Base-by-base conservation (phyloP, 805 yeast species). In the Yarrowia phangngaensis region DNA sequence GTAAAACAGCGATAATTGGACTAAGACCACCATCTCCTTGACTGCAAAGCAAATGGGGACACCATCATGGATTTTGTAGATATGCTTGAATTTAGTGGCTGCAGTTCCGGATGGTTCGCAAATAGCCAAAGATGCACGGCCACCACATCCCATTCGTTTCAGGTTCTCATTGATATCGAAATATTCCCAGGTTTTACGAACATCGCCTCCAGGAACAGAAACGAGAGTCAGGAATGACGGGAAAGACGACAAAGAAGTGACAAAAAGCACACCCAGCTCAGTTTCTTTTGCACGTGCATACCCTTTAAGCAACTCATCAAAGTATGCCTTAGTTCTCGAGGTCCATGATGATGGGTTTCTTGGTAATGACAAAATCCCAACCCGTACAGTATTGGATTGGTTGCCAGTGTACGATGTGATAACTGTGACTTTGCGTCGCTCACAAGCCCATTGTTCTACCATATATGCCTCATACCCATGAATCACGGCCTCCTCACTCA, bases 361-460 rank as follows among this genome's bases (percentile, higher is more conserved):
- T 23, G 75, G 79, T n/a, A 75, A 55, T 0, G 74, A 69, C 13
- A 84, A 73, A 51, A 80, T 72, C 26, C 75, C 76, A 2, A 81
- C 95, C 14, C 70, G 64, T 0, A 87, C 74, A 20, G 66, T 65
- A 56, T 87, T 84, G n/a, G 70, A 70, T 4, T 76, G 60, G 59
- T 87, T 84, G 3, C 98, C 98, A 0, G 97, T 90, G 63, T 76
- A 92, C 0, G 90, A 78, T 1, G 92, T 78, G 13, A 90, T 80
- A 4, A 84, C 72, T 1, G 82, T 72, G 19, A 84, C 79, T 9
- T 78, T 67, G 31, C 75, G 70, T 34, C 97, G 70, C 52, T 80
- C 80, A 24, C 82, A 73, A 3, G 84, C 82, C 98, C 98, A 92
- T 64, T 90, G 97, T 63, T 92, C 97, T 8, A 90, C 95, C 28